A percentile compares a stretch with the other conserved stretches of the same genome.
Evolutionary conservation across 1,139 yeast species (phyloP).

Genomic region (Martiniozyma asiatica): DNA sequence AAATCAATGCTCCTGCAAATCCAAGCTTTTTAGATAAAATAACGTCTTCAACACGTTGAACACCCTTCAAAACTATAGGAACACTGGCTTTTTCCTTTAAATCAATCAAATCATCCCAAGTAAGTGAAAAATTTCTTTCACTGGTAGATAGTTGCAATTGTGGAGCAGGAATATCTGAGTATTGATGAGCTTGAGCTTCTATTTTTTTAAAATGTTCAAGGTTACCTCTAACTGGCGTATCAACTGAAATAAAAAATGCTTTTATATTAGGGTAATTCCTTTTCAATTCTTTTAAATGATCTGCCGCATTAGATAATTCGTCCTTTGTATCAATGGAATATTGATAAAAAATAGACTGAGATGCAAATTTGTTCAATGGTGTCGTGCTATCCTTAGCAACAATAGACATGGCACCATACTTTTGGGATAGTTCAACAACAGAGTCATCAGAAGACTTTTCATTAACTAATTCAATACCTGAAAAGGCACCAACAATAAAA

Average conservation of each 20-base stretch:
- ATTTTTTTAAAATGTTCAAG: slow-evolving; percentile 24
- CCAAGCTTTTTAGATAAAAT: slow-evolving; percentile 39
- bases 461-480: slow-evolving; percentile 47
- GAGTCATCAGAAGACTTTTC: slow-evolving; percentile 41
- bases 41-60: slow-evolving; percentile 42
- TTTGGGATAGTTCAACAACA: slow-evolving; percentile 30
- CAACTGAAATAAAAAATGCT: slow-evolving; percentile 41
- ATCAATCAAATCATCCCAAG: slow-evolving; percentile 23
- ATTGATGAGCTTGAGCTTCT: slow-evolving; percentile 7
- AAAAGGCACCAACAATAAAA: slow-evolving; percentile 49
- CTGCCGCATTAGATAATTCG: slow-evolving; percentile 21
- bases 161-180: slow-evolving; percentile 7
- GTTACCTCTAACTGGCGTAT: slow-evolving; percentile 39
- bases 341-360: slow-evolving; percentile 35
- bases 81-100: slow-evolving; percentile 30
- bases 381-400: slow-evolving; percentile 36
- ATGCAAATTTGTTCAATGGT: slow-evolving; percentile 30
- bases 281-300: slow-evolving; percentile 17
- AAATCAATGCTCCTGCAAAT: slow-evolving; percentile 44
- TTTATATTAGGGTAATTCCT: slow-evolving; percentile 29
- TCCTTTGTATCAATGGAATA: slow-evolving; percentile 28
- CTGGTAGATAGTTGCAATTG: slow-evolving; percentile 2
- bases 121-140: slow-evolving; percentile 10
- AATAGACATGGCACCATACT: slow-evolving; percentile 33
- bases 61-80: slow-evolving; percentile 40